phyloP scores from a whole-genome alignment of 345 rosid genomes.

The Lepidium aucheri region DNA sequence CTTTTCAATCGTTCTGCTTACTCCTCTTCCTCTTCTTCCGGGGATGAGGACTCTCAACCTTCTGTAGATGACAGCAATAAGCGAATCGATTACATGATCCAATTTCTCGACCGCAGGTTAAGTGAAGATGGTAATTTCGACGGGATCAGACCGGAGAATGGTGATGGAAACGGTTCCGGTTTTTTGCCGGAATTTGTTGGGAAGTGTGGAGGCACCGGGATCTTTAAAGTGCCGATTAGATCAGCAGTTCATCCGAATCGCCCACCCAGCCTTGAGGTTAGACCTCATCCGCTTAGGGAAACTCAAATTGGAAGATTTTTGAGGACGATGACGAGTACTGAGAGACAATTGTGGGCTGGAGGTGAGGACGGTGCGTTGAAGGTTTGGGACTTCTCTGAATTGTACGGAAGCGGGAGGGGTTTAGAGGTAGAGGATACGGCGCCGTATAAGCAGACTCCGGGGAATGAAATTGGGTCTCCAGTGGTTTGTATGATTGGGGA shows the following conservation, averaged over 20 bases:
- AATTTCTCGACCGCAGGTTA: constrained; percentile 78
- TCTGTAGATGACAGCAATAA: constrained; percentile 52
- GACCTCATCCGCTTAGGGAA: constrained; percentile 88
- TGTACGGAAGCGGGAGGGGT: constrained; percentile 42
- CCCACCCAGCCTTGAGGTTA: constrained; percentile 69
- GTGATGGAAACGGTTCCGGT: neutral
- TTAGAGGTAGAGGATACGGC: constrained; percentile 59
- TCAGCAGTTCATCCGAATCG: constrained; percentile 71
- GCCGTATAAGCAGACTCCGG: constrained; percentile 57
- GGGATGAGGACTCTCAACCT: constrained; percentile 34
- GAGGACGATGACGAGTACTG: constrained; percentile 61
- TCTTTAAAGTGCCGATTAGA: constrained; percentile 60
- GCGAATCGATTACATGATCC: constrained; percentile 88
- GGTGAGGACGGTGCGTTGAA: constrained; percentile 66
- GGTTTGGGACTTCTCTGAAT: constrained; percentile 61
- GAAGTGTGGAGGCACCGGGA: constrained; percentile 44
- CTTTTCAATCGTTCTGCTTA: constrained; percentile 62
- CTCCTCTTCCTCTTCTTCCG: constrained; percentile 38
- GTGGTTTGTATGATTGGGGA: constrained; percentile 69
- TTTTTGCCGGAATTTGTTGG: constrained; percentile 55
- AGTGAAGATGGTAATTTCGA: constrained; percentile 18
- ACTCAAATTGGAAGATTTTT: constrained; percentile 62
- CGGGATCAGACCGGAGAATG: constrained; percentile 9
- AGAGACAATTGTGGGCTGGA: constrained; percentile 73
- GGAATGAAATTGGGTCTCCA: constrained; percentile 34